Base-by-base conservation (phyloP, 768 basidiomycete genomes). In the Gelatoporia subvermispora region DNA sequence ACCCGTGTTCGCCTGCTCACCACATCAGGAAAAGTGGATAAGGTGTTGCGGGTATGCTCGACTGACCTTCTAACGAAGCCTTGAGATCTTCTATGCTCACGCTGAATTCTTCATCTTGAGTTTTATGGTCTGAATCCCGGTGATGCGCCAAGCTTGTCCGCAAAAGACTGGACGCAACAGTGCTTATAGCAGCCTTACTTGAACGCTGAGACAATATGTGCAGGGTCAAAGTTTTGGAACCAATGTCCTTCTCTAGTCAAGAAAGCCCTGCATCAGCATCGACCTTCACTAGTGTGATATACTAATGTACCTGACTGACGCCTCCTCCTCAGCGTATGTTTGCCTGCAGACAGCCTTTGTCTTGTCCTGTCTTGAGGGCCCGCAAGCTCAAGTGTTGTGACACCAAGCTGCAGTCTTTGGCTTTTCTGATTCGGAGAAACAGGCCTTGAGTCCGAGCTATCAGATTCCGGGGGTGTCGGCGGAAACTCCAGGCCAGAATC, bases 381-480 rank as follows among this genome's bases (percentile, higher is more conserved):
- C 25, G 42, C 37, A 18, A 57, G 17, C n/a, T 38, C 45, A 18
- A 63, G 28, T 10, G 54, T 64, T 16, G 52, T 54, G 1, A 55
- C 60, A 24, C 51, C 28, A 3, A 65, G 50, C 36, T 61, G 56
- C 1, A 50, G 55, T 13, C 23, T 16, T 7, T 37, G 7, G 7
- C 28, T 17, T 0, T 35, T 36, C 18, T 45, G 35, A 11, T 69
- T 72, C 9, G 84, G 84, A 2, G 84, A 83, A 21, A 81, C 67
- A 23, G 82, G 72, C 48, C 81, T 72, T 10, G 86, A 86, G 21
- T 76, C 78, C 21, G 84, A 80, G 57, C 74, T 75, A 61, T 88
- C 87, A 8, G 88, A 90, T 16, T 76, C 68, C 3, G 88, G 88
- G n/a, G 88, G 88, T 0, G 88, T 90, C 38, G 79, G 69, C 35